Conservation (phyloP, 1,284 basidiomycete species). For the Sutorius eximius region DNA sequence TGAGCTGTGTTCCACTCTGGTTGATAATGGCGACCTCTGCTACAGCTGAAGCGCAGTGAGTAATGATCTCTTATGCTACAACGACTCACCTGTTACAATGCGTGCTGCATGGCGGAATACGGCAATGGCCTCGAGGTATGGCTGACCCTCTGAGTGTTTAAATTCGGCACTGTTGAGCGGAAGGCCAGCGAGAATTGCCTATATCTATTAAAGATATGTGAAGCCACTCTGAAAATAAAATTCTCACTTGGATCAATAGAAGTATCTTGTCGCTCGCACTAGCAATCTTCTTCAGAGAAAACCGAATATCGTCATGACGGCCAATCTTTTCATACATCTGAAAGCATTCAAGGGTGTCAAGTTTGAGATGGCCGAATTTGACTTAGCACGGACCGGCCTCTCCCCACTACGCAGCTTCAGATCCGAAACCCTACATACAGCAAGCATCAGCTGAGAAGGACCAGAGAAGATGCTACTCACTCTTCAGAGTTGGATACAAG, state of each 20-base stretch:
- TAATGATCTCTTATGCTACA: background rate
- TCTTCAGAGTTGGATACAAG: constrained; percentile 66
- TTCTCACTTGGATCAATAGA: constrained; percentile 65
- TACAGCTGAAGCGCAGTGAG: constrained; percentile 47
- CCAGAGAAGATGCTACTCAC: constrained; percentile 37
- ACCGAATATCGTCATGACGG: constrained; percentile 71
- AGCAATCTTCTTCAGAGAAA: constrained; percentile 63
- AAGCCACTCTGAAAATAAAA: background rate
- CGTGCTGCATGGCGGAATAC: constrained; percentile 69
- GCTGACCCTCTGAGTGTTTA: constrained; percentile 68
- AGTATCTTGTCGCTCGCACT: constrained; percentile 70
- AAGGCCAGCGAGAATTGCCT: constrained; percentile 77
- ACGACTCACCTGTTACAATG: constrained; percentile 58
- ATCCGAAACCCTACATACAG: constrained; percentile 59
- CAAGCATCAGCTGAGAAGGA: constrained; percentile 2
- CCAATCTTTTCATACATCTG: constrained; percentile 66
- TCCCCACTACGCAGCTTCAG: constrained; percentile 69
- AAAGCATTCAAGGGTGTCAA: background rate
- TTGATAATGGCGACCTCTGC: constrained; percentile 70
- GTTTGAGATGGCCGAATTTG: background rate
- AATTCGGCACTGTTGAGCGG: constrained; percentile 66
- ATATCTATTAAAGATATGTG: constrained; percentile 4
- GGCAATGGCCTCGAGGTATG: constrained; percentile 61
- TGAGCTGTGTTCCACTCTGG: constrained; percentile 60
- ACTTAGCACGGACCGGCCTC: constrained; percentile 49